phyloP scores from a whole-genome alignment of 23 red algal genomes.

The Gracilaria domingensis region DNA sequence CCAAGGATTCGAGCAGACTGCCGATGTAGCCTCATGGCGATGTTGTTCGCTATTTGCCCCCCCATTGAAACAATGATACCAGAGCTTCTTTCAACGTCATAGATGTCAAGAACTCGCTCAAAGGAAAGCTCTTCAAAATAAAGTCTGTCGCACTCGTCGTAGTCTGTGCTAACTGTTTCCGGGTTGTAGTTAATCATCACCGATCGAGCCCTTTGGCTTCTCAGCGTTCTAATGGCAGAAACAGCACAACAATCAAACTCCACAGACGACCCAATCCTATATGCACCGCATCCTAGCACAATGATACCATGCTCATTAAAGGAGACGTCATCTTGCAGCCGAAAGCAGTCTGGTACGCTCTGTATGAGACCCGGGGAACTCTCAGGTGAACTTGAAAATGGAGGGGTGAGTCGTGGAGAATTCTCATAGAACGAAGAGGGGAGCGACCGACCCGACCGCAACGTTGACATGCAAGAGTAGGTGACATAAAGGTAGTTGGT shows the following conservation, averaged over 20 bases:
- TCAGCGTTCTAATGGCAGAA: conserved; percentile 81
- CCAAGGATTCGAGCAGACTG: conserved; percentile 90
- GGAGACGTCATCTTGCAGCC: conserved; percentile 74
- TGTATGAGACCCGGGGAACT: conserved; percentile 4
- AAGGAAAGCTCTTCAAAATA: conserved; percentile 99
- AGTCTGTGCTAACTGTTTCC: conserved; percentile 98
- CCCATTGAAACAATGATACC: conserved; percentile 99
- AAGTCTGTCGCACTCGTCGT: conserved; percentile 95
- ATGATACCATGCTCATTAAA: conserved; percentile 90
- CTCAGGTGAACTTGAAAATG: background rate
- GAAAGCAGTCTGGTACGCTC: conserved; percentile 4
- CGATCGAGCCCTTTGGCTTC: conserved; percentile 73
- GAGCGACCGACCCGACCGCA: background rate
- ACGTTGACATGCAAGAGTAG: conserved; percentile 63
- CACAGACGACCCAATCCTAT: conserved; percentile 98
- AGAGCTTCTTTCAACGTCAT: conserved; percentile 77
- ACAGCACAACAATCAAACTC: conserved; percentile 99
- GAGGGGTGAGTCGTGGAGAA: background rate
- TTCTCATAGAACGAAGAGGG: conserved; percentile 4
- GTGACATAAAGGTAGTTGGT: conserved; percentile 99
- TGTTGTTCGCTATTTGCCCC: conserved; percentile 99
- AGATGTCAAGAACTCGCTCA: conserved; percentile 96
- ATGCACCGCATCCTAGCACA: conserved; percentile 93
- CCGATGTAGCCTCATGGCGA: conserved; percentile 96
- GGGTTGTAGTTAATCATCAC: conserved; percentile 99